Evolutionary conservation across 2,329 filamentous ascomycete species (phyloP).

Genomic region (Cladobotryum mycophilum): DNA sequence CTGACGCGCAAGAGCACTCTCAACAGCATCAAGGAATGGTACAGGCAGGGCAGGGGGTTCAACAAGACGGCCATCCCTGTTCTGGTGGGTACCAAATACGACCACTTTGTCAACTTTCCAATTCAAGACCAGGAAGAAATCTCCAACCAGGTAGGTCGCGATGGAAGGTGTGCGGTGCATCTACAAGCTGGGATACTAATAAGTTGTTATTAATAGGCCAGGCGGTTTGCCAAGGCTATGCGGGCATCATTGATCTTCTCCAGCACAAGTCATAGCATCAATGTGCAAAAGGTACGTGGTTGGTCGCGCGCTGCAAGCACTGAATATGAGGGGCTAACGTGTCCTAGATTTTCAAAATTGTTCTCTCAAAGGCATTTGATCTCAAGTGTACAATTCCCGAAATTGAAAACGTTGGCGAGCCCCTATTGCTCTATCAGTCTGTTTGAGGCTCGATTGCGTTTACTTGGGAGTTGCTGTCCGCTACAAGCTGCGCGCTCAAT

Average conservation of each 20-base stretch:
- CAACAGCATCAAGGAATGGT: slow-evolving; percentile 99
- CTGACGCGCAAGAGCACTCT: slow-evolving; percentile 95
- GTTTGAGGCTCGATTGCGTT: slow-evolving; percentile 21
- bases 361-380: slow-evolving; percentile 96
- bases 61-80: slow-evolving; percentile 99
- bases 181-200: neutral
- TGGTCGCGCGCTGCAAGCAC: neutral
- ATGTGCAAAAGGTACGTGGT: slow-evolving; percentile 82
- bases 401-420: slow-evolving; percentile 96
- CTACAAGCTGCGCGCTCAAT: neutral
- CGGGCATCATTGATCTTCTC: slow-evolving; percentile 96
- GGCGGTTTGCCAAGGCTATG: slow-evolving; percentile 97
- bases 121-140: slow-evolving; percentile 98
- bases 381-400: slow-evolving; percentile 98
- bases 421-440: slow-evolving; percentile 82
- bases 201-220: slow-evolving; percentile 53
- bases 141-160: slow-evolving; percentile 69
- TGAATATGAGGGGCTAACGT: neutral
- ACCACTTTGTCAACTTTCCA: slow-evolving; percentile 98
- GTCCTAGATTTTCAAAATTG: slow-evolving; percentile 94
- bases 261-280: slow-evolving; percentile 98
- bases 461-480: slow-evolving; percentile 1
- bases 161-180: neutral
- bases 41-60: slow-evolving; percentile 92
- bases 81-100: slow-evolving; percentile 94